Evolutionary conservation across 2,329 filamentous ascomycete genomes (phyloP), one percentile per base, ranked within the genome.

Genomic region (Cordyceps pruinosa): DNA sequence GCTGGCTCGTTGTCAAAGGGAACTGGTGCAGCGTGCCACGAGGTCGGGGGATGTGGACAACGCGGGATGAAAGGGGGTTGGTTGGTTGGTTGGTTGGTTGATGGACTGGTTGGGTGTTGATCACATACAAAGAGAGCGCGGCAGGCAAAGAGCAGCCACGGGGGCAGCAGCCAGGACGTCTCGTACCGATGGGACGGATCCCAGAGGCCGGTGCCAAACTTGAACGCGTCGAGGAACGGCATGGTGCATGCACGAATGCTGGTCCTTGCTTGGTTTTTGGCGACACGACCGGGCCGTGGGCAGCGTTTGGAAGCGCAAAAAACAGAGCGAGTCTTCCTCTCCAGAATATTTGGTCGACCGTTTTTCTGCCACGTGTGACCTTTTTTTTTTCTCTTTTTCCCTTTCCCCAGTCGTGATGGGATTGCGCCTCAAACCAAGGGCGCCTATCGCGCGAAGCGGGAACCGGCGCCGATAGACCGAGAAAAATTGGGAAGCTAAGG

Each of bases 101-200:
- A 2, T 19, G 1, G 39, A 25, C 21, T 42, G 30, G 30, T 48
- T 41, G 9, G 5, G n/a, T n/a, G n/a, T n/a, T n/a, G n/a, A n/a
- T 12, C 5, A 78, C 76, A 65, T 70, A 81, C 76, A 66, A 85
- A 76, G 41, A 76, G 59, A 49, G 80, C 79, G 60, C 86, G 84
- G 51, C 81, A 67, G 53, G 69, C 72, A 62, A 83, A 85, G 48
- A 93, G 77, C 1, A 79, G 65, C 64, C 78, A 78, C 0, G 89
- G 87, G 25, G 83, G 72, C n/a, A 95, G 71, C 9, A 92, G 70
- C 89, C 89, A 95, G 15, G 89, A 95, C 17, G 89, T 94, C 69
- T 85, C 83, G 73, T 88, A 91, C 58, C 86, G 83, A 70, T 87
- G 79, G 42, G 80, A 75, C 7, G 79, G 78, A 66, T 83, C 80